These are phyloP conservation scores for Polygonum maritimum DNA, from an alignment of 148 eudicot species.

Conservation along the genomic window DNA sequence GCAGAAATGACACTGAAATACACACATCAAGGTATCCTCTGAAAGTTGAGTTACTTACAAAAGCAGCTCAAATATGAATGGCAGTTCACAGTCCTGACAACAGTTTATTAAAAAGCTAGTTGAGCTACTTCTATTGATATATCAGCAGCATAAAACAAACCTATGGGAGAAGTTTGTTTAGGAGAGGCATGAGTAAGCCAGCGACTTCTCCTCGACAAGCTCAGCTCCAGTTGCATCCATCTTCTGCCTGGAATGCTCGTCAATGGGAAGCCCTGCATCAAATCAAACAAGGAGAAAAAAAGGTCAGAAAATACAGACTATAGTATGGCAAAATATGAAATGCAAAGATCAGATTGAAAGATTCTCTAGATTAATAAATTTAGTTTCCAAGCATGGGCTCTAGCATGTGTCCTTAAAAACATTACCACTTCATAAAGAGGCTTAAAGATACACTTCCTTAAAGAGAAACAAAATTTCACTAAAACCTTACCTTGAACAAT, in stretches of 20 bases:
- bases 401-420: no score
- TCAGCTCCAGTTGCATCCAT: constrained; percentile 87
- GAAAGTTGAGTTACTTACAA: constrained; percentile 3
- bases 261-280: constrained; percentile 67
- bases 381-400: no score
- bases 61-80: constrained; percentile 16
- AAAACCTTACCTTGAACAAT: constrained; percentile 71
- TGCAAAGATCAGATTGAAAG: not conserved
- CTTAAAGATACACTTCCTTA: not conserved
- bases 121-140: constrained; percentile 7
- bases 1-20: not conserved
- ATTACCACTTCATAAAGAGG: not conserved
- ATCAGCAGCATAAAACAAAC: not conserved
- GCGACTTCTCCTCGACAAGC: constrained; percentile 77
- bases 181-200: constrained; percentile 89
- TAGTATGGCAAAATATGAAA: not conserved
- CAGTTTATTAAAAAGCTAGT: constrained; percentile 46
- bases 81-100: constrained; percentile 17
- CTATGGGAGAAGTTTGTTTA: constrained; percentile 13
- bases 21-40: not conserved
- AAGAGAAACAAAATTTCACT: not conserved
- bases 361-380: no score
- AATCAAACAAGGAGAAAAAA: not conserved
- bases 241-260: constrained; percentile 76
- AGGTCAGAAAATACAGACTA: not conserved